phyloP scores from a whole-genome alignment of 306 rosid species.

The Hylodesmum podocarpum region DNA sequence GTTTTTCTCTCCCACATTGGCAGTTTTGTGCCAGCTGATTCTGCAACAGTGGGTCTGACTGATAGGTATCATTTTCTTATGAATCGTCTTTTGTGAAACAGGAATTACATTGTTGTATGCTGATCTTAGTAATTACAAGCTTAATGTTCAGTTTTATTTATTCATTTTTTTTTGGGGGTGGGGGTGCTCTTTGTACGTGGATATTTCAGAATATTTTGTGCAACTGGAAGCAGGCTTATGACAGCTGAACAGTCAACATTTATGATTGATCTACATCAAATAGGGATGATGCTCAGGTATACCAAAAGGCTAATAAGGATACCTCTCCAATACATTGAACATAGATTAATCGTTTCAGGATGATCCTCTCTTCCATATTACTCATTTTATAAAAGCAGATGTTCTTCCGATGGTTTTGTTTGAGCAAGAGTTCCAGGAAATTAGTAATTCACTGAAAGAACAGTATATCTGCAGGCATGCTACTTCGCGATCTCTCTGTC shows the following conservation, averaged over 20 bases:
- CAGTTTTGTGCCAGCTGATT: constrained; percentile 97
- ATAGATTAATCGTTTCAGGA: neutral
- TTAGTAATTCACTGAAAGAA: constrained; percentile 1
- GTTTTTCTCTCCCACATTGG: constrained; percentile 95
- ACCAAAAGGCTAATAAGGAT: constrained; percentile 10
- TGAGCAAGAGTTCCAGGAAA: constrained; percentile 2
- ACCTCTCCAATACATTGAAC: constrained; percentile 2
- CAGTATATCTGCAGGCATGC: constrained; percentile 64
- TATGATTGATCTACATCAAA: constrained; percentile 95
- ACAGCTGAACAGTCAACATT: constrained; percentile 93
- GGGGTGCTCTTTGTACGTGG: neutral
- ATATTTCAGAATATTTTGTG: constrained; percentile 80
- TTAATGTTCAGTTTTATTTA: constrained; percentile 16
- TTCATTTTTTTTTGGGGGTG: neutral
- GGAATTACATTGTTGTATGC: neutral
- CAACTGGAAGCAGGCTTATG: constrained; percentile 90
- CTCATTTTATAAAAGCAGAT: constrained; percentile 7
- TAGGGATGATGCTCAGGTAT: constrained; percentile 97
- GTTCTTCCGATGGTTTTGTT: neutral
- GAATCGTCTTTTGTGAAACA: constrained; percentile 28
- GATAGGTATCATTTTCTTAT: constrained; percentile 62
- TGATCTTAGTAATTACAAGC: constrained; percentile 8
- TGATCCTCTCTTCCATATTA: constrained; percentile 5
- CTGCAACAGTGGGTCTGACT: constrained; percentile 95
- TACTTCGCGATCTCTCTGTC: constrained; percentile 74